Base-by-base conservation (phyloP, 1,139 yeast genomes). In the Citeromyces hawaiiensis region DNA sequence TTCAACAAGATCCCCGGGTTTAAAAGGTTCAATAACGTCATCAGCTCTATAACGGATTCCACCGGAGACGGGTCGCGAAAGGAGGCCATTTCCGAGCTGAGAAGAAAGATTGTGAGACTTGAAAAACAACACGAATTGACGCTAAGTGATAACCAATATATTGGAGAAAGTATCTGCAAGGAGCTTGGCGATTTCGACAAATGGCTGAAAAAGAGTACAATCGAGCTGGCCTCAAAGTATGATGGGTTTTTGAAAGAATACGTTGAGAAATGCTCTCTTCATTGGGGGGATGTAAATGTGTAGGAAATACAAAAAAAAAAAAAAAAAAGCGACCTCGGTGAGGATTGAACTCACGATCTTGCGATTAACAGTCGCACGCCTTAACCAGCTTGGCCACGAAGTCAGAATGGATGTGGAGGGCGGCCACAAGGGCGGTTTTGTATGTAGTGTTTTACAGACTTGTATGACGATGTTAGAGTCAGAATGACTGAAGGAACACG, bases 301-400 rank as follows among this genome's bases (percentile, higher is more conserved):
- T 30, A 30, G 15, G 15, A 9, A 16, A 14, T 3, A 14, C 3
- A 30, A 11, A 3, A 19, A 4, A 4, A 6, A 7, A 32, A 38
- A 39, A 39, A 39, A 39, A 30, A 39, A 36, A 21, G 38, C 66
- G 66, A 60, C 64, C 66, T 53, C 64, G 64, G 65, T 59, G 65
- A 61, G 66, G 65, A 52, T 61, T 59, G 65, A 61, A 61, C 65
- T 60, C 64, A 59, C 66, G 66, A 59, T 61, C 66, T 61, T 53
- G 59, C 57, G 66, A 63, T 59, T 66, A 66, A 66, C 71, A 66
- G 72, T 66, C 70, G 64, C 60, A 65, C 71, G 71, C 72, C 71
- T 68, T 66, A 66, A 55, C 72, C 72, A 66, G 56, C 70, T 66
- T 66, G 71, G 72, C 72, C 72, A 66, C 70, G 70, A 60, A 65